Conservation (phyloP, 2,329 filamentous ascomycete species). For the Talaromyces piceae region DNA sequence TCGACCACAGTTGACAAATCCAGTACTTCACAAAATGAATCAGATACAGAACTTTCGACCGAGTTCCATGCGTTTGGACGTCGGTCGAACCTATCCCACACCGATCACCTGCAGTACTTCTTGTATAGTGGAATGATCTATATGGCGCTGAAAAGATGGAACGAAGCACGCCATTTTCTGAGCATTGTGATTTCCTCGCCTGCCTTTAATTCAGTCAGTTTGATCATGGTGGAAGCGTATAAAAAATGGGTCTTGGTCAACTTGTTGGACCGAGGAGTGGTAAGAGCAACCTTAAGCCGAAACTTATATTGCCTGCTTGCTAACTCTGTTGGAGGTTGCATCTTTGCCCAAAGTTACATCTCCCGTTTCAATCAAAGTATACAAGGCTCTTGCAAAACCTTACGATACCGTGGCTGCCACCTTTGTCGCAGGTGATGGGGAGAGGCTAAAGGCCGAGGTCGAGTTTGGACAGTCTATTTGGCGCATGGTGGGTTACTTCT, state of each 20-base stretch:
- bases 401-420: constrained; percentile 64
- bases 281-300: constrained; percentile 26
- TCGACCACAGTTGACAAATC: constrained; percentile 22
- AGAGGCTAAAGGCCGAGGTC: constrained; percentile 57
- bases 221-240: constrained; percentile 80
- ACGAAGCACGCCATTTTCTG: constrained; percentile 54
- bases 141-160: constrained; percentile 55
- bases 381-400: constrained; percentile 54
- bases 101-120: constrained; percentile 56
- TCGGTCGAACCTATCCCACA: constrained; percentile 33
- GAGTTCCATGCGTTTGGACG: constrained; percentile 20
- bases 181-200: constrained; percentile 63
- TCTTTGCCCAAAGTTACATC: constrained; percentile 52
- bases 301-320: background rate
- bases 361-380: constrained; percentile 47
- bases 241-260: constrained; percentile 82
- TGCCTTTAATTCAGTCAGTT: constrained; percentile 55
- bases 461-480: constrained; percentile 54
- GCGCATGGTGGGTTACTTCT: constrained; percentile 46
- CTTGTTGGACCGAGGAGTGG: constrained; percentile 61
- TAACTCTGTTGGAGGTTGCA: constrained; percentile 16
- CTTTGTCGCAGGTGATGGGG: constrained; percentile 56
- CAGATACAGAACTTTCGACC: constrained; percentile 26
- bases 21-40: constrained; percentile 23
- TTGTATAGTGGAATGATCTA: constrained; percentile 58